Percentiles rank a stretch among this genome's conserved stretches.
These are phyloP conservation scores for Mortierella sp. DNA, from an alignment of 371 early-diverging fungal species.

Conservation along the genomic window DNA sequence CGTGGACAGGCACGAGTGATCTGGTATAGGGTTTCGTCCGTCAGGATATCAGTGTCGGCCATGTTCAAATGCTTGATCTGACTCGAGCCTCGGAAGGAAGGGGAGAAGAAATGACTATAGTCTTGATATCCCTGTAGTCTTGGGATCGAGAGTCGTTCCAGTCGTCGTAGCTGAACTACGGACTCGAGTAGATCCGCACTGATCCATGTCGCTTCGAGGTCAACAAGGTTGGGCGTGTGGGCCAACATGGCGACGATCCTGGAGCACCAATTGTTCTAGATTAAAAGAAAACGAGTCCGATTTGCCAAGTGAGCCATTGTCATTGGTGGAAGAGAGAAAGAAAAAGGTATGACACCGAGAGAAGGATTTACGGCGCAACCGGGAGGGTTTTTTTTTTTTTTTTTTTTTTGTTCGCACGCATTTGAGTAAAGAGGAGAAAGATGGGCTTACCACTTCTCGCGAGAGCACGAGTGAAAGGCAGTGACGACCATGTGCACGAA, in stretches of 20 bases:
- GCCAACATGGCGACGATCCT: conserved; percentile 13
- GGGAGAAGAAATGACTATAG: conserved; percentile 25
- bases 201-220: conserved; percentile 37
- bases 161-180: conserved; percentile 16
- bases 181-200: conserved; percentile 35
- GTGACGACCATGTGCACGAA: conserved; percentile 12
- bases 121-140: conserved; percentile 32
- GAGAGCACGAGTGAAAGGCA: conserved; percentile 11
- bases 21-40: conserved; percentile 19
- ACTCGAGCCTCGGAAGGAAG: conserved; percentile 23
- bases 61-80: conserved; percentile 21
- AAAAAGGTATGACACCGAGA: not conserved
- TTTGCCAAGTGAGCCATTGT: no score
- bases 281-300: not conserved
- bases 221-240: conserved; percentile 27
- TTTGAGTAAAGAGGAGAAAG: not conserved
- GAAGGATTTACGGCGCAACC: not conserved
- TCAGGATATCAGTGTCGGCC: conserved; percentile 22
- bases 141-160: conserved; percentile 27
- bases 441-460: conserved; percentile 25
- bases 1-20: conserved; percentile 20
- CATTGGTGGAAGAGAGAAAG: not conserved
- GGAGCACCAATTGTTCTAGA: conserved; percentile 35
- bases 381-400: not conserved
- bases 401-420: not conserved